Conservation (phyloP, 805 yeast genomes). For the Zygoascus biomembranicola region DNA sequence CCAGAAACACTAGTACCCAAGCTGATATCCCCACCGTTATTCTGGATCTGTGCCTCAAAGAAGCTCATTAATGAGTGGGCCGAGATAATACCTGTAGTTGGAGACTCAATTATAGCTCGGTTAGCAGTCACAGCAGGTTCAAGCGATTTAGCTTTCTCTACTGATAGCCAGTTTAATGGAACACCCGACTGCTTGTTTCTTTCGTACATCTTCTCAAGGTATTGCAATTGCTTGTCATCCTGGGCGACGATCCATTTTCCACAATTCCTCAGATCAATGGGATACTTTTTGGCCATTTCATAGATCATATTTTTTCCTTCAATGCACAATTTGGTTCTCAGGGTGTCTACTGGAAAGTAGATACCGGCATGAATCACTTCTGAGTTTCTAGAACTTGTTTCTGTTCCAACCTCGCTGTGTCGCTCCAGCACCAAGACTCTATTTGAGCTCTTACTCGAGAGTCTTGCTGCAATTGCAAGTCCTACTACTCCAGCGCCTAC, state of each 20-base stretch:
- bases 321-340: constrained; percentile 65
- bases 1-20: constrained; percentile 50
- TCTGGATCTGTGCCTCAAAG: constrained; percentile 46
- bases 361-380: constrained; percentile 92
- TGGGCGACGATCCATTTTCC: constrained; percentile 87
- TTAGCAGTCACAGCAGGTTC: constrained; percentile 66
- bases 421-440: constrained; percentile 63
- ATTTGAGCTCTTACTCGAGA: constrained; percentile 39
- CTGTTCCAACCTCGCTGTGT: constrained; percentile 58
- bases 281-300: constrained; percentile 30
- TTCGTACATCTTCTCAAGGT: constrained; percentile 44
- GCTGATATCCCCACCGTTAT: constrained; percentile 56
- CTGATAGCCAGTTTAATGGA: constrained; percentile 49
- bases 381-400: constrained; percentile 82
- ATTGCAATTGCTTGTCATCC: constrained; percentile 50
- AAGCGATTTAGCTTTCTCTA: constrained; percentile 34
- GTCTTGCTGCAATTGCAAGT: constrained; percentile 66
- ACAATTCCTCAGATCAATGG: constrained; percentile 50
- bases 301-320: constrained; percentile 68
- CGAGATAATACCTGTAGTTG: constrained; percentile 76
- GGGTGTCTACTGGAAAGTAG: constrained; percentile 62
- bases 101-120: constrained; percentile 58
- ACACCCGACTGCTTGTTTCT: constrained; percentile 46
- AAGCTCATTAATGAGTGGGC: constrained; percentile 70
- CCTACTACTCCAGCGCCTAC: constrained; percentile 87